Evolutionary conservation across 2,329 filamentous ascomycete genomes (phyloP).

Genomic region (Cladosporium oxysporum): DNA sequence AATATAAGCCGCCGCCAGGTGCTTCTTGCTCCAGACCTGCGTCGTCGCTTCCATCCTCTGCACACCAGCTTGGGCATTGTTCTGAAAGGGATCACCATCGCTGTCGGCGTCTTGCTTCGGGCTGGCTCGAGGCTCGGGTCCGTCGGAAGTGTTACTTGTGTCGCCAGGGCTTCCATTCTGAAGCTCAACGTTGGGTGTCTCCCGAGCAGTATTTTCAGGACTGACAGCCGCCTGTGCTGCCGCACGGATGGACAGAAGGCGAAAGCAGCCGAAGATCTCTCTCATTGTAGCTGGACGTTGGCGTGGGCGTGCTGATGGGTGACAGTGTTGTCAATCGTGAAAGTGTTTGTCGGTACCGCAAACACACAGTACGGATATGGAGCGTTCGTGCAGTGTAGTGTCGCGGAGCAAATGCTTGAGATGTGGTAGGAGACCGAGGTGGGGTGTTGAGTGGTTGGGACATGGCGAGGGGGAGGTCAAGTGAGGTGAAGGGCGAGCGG

Average conservation of each 20-base stretch:
- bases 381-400: background rate
- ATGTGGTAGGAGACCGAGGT: background rate
- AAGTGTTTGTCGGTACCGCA: background rate
- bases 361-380: background rate
- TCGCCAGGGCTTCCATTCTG: background rate
- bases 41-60: constrained; percentile 21
- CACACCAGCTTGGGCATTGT: constrained; percentile 21
- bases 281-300: background rate
- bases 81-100: constrained; percentile 10
- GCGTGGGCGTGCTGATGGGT: background rate
- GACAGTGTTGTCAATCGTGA: background rate
- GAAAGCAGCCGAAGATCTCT: background rate
- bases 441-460: background rate
- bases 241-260: background rate
- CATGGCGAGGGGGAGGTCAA: background rate
- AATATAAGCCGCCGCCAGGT: constrained; percentile 18
- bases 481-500: background rate
- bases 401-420: background rate
- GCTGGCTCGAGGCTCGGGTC: background rate
- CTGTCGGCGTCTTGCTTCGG: background rate
- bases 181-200: background rate
- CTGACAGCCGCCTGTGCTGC: background rate
- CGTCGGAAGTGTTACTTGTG: background rate
- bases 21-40: constrained; percentile 18
- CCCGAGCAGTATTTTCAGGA: background rate